Conservation (phyloP, 1,139 yeast species). For the Candida albicans region DNA sequence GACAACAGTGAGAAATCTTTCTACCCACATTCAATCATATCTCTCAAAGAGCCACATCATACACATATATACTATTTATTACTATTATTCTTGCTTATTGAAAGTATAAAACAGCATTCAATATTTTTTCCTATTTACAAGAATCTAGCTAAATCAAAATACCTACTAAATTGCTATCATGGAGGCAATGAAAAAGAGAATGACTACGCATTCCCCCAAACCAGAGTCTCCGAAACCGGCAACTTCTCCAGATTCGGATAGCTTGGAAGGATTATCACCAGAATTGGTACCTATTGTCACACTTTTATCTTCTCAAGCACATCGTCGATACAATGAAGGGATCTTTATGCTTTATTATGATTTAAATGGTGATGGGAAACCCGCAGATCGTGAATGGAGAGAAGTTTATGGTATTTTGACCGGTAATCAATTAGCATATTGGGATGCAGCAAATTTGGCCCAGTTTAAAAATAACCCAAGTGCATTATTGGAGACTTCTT, state of each 20-base stretch:
- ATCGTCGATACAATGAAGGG: conserved; percentile 74
- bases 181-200: conserved; percentile 24
- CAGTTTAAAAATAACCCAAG: conserved; percentile 50
- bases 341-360: conserved; percentile 72
- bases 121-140: too few species aligned
- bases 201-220: conserved; percentile 14
- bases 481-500: conserved; percentile 51
- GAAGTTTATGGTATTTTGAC: conserved; percentile 90
- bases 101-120: too few species aligned
- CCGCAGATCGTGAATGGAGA: conserved; percentile 80
- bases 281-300: conserved; percentile 78
- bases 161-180: conserved; percentile 7
- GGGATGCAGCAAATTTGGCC: conserved; percentile 84
- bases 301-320: conserved; percentile 66
- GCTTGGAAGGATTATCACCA: conserved; percentile 46
- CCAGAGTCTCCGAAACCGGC: conserved; percentile 6
- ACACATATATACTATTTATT: too few species aligned
- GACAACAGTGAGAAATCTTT: too few species aligned
- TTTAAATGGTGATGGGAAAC: conserved; percentile 79
- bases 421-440: conserved; percentile 88
- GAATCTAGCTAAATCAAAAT: too few species aligned
- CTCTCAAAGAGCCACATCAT: too few species aligned
- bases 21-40: too few species aligned
- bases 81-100: too few species aligned
- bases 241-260: conserved; percentile 9